A percentile compares a stretch with the other conserved stretches of the same genome.
These are phyloP conservation scores for Przewalskia tangutica DNA, from an alignment of 257 asterid species.

Conservation along the genomic window DNA sequence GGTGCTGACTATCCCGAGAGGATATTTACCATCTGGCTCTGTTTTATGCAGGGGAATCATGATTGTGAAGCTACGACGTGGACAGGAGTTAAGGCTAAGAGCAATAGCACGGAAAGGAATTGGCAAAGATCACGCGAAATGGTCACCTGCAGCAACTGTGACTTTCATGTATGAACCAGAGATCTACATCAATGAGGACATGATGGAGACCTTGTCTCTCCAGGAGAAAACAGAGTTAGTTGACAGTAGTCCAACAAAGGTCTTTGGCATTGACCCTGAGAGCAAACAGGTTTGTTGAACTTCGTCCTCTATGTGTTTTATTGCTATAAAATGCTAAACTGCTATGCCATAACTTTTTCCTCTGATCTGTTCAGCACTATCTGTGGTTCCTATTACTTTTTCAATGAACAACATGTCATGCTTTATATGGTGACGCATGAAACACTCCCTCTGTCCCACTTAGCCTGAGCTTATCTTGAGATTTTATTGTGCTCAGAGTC, in stretches of 20 bases:
- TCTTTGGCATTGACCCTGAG: slow-evolving; percentile 54
- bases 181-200: slow-evolving; percentile 75
- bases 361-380: not conserved
- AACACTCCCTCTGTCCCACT: not conserved
- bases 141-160: slow-evolving; percentile 99
- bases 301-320: not conserved
- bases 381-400: not conserved
- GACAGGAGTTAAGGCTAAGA: slow-evolving; percentile 82
- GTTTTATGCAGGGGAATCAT: slow-evolving; percentile 64
- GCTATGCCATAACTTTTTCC: not conserved
- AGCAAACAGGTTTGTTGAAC: slow-evolving; percentile 51
- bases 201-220: slow-evolving; percentile 64
- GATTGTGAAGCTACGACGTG: slow-evolving; percentile 95
- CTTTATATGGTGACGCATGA: not conserved
- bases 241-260: slow-evolving; percentile 94
- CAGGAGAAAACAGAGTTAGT: slow-evolving; percentile 59
- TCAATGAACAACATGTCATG: not conserved
- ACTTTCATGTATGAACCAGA: slow-evolving; percentile 98
- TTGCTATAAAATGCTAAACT: not conserved
- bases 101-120: slow-evolving; percentile 99
- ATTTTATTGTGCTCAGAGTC: not conserved
- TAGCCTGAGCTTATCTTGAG: not conserved
- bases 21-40: not conserved
- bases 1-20: not conserved
- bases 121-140: slow-evolving; percentile 98